phyloP scores from a whole-genome alignment of 345 rosid genomes.

The Hibiscus syriacus region DNA sequence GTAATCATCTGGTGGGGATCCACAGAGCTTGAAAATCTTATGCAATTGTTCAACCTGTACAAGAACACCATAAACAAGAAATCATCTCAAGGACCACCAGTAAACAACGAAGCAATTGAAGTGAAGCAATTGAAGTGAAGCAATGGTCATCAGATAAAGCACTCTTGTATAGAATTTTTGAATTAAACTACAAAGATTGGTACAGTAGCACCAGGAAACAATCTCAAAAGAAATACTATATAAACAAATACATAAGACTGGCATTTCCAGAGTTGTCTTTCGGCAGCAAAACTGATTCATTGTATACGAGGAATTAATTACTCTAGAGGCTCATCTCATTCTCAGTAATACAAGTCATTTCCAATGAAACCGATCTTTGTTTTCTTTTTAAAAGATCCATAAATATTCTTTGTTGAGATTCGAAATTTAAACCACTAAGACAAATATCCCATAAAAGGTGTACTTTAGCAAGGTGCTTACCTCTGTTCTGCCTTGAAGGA shows the following conservation, averaged over 20 bases:
- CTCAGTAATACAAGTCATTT: background rate
- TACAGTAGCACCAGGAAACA: background rate
- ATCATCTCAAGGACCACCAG: background rate
- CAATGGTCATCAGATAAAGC: background rate
- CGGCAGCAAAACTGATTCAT: background rate
- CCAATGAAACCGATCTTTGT: background rate
- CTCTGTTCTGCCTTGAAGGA: conserved; percentile 97
- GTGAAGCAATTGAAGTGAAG: no score
- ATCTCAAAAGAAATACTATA: background rate
- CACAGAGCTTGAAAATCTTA: conserved; percentile 95
- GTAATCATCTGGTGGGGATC: conserved; percentile 90
- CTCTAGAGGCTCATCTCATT: background rate
- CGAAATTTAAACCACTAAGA: no score
- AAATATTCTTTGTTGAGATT: no score
- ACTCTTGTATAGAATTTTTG: background rate
- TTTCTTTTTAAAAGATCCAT: no score
- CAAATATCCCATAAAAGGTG: no score
- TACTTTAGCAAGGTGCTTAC: conserved; percentile 27
- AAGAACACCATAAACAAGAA: background rate
- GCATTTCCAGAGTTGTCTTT: background rate
- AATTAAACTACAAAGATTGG: background rate
- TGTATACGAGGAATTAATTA: background rate
- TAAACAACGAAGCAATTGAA: background rate
- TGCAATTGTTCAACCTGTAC: conserved; percentile 80
- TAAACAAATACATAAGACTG: background rate